phyloP scores from a whole-genome alignment of 2,329 filamentous ascomycete species.

The Cladophialophora chaetospira region DNA sequence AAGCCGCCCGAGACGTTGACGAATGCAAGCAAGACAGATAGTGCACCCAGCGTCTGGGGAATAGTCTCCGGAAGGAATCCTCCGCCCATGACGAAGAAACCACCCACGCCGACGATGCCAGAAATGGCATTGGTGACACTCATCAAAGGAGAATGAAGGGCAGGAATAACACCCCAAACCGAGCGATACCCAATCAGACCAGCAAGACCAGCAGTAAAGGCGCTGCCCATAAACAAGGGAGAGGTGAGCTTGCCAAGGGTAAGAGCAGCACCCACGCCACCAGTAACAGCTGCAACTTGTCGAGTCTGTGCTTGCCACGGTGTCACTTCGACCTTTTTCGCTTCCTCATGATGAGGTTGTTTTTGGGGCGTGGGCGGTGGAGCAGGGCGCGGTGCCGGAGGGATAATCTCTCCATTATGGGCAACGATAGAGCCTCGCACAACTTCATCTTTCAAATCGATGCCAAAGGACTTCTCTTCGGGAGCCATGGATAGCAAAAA shows the following conservation, averaged over 20 bases:
- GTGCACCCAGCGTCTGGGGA: slow-evolving; percentile 74
- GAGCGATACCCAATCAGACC: slow-evolving; percentile 85
- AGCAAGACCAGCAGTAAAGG: slow-evolving; percentile 80
- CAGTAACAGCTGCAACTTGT: slow-evolving; percentile 73
- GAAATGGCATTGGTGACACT: slow-evolving; percentile 92
- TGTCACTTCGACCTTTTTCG: slow-evolving; percentile 67
- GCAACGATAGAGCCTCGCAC: slow-evolving; percentile 84
- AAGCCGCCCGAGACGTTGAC: slow-evolving; percentile 89
- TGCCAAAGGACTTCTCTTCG: slow-evolving; percentile 74
- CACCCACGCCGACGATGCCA: slow-evolving; percentile 83
- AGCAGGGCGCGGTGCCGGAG: slow-evolving; percentile 70
- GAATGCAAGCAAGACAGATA: slow-evolving; percentile 80
- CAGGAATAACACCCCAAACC: slow-evolving; percentile 82
- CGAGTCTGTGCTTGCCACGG: slow-evolving; percentile 79
- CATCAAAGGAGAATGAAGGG: slow-evolving; percentile 87
- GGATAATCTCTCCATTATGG: slow-evolving; percentile 72
- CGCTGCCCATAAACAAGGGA: slow-evolving; percentile 83
- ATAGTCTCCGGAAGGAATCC: slow-evolving; percentile 76
- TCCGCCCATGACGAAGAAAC: slow-evolving; percentile 85
- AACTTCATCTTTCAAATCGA: slow-evolving; percentile 82
- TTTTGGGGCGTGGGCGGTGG: slow-evolving; percentile 58
- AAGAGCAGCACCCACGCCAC: slow-evolving; percentile 73
- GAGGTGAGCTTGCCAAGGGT: slow-evolving; percentile 78
- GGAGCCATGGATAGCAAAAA: slow-evolving; percentile 80
- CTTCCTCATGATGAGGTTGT: slow-evolving; percentile 55